Evolutionary conservation across 371 early-diverging fungal species (phyloP), one percentile per base, ranked within the genome.

Genomic region (Syncephalastrum monosporum): DNA sequence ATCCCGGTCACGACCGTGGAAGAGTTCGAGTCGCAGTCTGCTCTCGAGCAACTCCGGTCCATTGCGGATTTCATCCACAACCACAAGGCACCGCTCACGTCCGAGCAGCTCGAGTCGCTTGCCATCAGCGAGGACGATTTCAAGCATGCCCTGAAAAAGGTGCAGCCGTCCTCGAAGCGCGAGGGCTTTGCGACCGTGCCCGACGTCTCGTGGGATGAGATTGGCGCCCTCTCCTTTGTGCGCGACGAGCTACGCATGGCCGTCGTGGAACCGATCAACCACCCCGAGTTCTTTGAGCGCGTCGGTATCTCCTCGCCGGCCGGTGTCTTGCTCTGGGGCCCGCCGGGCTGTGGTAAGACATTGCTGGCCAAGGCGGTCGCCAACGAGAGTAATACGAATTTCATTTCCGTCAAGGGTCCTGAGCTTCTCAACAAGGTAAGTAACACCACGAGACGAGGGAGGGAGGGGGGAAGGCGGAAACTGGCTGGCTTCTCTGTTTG

Each of bases 331-430:
- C 76, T 99, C 15, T 97, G 98, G 89, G 99, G 99, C 13, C 99
- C 99, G 38, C 99, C 99, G 4, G 99, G 99, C 61, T 98, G 98
- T 77, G 99, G 99, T 50, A 99, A 99, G 75, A 99, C 99, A 3
- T 71, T 99, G 59, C 79, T 99, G 60, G 99, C 99, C 16, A 98
- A 98, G 71, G 99, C 99, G 0, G 95, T 99, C 24, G 97, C 99
- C 1, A 97, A 93, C 69, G 96, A 96, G 72, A 93, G 91, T 64
- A 89, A 93, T 56, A 96, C 95, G 65, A 99, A 99, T 74, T 99
- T 99, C 67, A 95, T 99, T 47, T 92, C 94, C 38, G 96, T 99
- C 50, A 99, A 99, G 69, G 99, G 99, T 0, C 99, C 99, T 16
- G 99, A 99, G 69, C 74, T 99, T 12, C 77, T 99, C 45, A 99